phyloP scores from a whole-genome alignment of 1,284 basidiomycete genomes.

The Microbotryum scabiosae region DNA sequence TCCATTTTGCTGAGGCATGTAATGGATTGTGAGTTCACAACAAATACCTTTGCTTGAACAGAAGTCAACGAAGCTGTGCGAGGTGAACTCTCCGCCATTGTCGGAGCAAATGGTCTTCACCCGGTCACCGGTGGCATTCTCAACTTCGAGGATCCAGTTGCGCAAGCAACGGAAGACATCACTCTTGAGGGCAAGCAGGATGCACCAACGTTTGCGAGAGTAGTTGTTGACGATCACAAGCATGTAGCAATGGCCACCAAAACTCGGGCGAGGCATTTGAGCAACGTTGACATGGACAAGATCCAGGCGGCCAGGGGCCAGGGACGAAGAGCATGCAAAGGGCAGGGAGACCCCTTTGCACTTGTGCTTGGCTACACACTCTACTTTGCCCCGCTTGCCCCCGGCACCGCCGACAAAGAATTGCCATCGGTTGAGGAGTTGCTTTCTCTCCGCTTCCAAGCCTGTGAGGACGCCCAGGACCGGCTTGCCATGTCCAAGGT shows the following conservation, averaged over 20 bases:
- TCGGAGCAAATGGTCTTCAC: slow-evolving; percentile 40
- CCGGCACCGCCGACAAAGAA: neutral
- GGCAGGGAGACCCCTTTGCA: slow-evolving; percentile 16
- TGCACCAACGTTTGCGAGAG: slow-evolving; percentile 30
- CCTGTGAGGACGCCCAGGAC: slow-evolving; percentile 34
- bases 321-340: neutral
- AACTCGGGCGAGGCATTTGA: no score
- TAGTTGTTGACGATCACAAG: slow-evolving; percentile 41
- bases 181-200: slow-evolving; percentile 38
- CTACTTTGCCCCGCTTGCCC: slow-evolving; percentile 25
- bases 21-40: slow-evolving; percentile 39
- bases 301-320: no score
- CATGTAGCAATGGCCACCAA: slow-evolving; percentile 38
- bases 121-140: slow-evolving; percentile 29
- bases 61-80: slow-evolving; percentile 32
- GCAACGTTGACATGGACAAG: no score
- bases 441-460: neutral
- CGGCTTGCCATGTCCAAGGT: slow-evolving; percentile 37
- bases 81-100: slow-evolving; percentile 38
- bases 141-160: slow-evolving; percentile 35
- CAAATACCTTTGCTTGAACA: slow-evolving; percentile 36
- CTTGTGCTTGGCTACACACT: slow-evolving; percentile 31
- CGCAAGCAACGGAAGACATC: slow-evolving; percentile 38
- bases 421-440: slow-evolving; percentile 7
- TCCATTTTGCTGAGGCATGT: slow-evolving; percentile 41